Conservation (phyloP, 2,329 filamentous ascomycete species). For the Diaporthe sp. region DNA sequence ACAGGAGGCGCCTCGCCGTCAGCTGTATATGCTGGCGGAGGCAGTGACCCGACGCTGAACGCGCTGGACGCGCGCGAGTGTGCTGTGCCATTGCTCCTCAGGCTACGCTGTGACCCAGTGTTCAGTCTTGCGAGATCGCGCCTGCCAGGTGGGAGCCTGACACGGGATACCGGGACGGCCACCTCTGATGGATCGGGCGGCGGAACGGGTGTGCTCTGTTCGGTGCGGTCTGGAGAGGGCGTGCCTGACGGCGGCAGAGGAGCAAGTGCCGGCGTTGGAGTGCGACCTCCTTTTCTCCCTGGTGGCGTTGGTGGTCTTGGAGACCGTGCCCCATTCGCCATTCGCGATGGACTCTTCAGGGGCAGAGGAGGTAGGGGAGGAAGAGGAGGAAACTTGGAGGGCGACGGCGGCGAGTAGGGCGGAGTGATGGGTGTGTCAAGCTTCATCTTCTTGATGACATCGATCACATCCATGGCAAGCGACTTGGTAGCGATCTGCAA, state of each 20-base stretch:
- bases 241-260: neutral
- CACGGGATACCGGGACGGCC: neutral
- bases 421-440: conserved; percentile 42
- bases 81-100: conserved; percentile 5
- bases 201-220: neutral
- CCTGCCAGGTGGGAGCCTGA: neutral
- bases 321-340: neutral
- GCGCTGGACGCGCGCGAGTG: conserved; percentile 25
- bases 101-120: conserved; percentile 18
- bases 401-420: conserved; percentile 30
- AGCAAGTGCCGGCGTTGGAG: neutral
- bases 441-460: conserved; percentile 51
- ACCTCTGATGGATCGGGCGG: neutral
- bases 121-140: conserved; percentile 12
- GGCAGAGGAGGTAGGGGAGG: conserved; percentile 43
- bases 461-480: conserved; percentile 55
- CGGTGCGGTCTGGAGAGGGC: conserved; percentile 24
- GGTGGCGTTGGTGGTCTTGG: conserved; percentile 19
- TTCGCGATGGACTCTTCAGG: neutral
- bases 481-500: conserved; percentile 55
- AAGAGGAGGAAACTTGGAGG: conserved; percentile 45
- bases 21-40: conserved; percentile 33
- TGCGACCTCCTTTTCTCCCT: neutral
- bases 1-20: conserved; percentile 9
- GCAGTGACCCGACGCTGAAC: conserved; percentile 20